Base-by-base conservation (phyloP, 2,329 filamentous ascomycete genomes). In the Pseudogymnoascus sp. region DNA sequence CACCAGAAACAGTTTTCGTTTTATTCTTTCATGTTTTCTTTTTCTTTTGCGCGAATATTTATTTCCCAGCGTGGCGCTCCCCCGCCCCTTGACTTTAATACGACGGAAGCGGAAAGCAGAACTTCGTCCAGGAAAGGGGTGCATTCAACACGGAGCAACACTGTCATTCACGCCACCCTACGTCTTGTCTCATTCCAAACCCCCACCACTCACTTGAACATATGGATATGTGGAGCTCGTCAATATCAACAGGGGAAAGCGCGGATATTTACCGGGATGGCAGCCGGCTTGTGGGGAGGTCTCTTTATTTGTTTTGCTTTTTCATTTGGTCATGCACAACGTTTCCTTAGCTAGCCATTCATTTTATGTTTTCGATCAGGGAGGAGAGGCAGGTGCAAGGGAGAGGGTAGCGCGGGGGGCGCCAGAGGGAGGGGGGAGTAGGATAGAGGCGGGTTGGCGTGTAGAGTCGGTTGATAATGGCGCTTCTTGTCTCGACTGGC, bases 1-100 rank as follows among this genome's bases (percentile, higher is more conserved):
- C 44, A 25, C 44, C 44, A 50, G 44, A 50, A 25, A 25, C 44
- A 50, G 44, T 50, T 50, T 50, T 50, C 44, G 44, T 50, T 50
- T 50, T 50, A 50, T 50, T 23, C 23, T 50, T 50, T 50, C 44
- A 12, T 25, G 44, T 50, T 50, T 50, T 50, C 7, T n/a, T 16
- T 16, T 4, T 44, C 11, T 25, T 50, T n/a, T 46, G 11, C 44
- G 12, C 44, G 12, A 25, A 50, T 50, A 12, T 0, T 50, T 8
- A 10, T 50, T 50, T 50, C 25, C 44, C 44, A 50, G 44, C 44
- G 44, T 50, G 44, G 44, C 44, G 44, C 44, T 6, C 44, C 44
- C 44, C 21, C 44, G 44, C 12, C 44, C 42, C 44, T 50, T 46
- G n/a, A 23, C 44, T 50, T 50, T 25, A 50, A 25, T 50, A 50